These are phyloP conservation scores for Trypanosoma melophagium DNA, from an alignment of 208 protist genomes.

Conservation along the genomic window DNA sequence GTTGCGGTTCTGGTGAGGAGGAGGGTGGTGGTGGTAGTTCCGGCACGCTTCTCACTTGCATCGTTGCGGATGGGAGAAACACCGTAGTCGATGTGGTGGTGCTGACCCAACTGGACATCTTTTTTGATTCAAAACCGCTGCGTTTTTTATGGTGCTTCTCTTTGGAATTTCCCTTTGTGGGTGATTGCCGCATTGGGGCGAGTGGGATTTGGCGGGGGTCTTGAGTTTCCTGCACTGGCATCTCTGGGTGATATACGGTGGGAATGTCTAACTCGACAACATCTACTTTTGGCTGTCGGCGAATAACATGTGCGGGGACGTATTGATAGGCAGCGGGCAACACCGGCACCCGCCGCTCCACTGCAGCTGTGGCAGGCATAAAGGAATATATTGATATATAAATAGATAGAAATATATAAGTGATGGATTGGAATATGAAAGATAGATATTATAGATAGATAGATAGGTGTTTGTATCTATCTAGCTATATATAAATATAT, in stretches of 20 bases:
- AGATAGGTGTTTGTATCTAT: too few relatives aligned
- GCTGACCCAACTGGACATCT: conserved; percentile 46
- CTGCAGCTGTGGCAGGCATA: too few relatives aligned
- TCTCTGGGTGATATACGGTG: conserved; percentile 1
- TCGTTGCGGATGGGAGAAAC: conserved; percentile 38
- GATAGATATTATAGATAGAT: not conserved
- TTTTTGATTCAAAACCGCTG: conserved; percentile 40
- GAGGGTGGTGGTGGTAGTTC: not conserved
- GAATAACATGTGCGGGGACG: not conserved
- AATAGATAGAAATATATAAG: too few relatives aligned
- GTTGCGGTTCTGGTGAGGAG: too few relatives aligned
- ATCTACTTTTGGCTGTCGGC: conserved; percentile 20
- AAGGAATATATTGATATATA: too few relatives aligned
- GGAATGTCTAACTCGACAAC: conserved; percentile 7
- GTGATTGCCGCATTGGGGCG: conserved; percentile 19
- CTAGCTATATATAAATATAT: too few relatives aligned
- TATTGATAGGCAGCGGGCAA: too few relatives aligned
- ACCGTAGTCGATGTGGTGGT: conserved; percentile 58
- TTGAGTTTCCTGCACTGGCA: not conserved
- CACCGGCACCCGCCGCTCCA: too few relatives aligned
- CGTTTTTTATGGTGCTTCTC: conserved; percentile 7
- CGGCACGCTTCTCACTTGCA: conserved; percentile 19
- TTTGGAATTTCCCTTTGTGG: conserved; percentile 22
- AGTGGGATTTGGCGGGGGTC: conserved; percentile 24
- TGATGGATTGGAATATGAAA: not conserved